Conservation (phyloP, 2,329 filamentous ascomycete genomes). For the Colletotrichum abscissum region DNA sequence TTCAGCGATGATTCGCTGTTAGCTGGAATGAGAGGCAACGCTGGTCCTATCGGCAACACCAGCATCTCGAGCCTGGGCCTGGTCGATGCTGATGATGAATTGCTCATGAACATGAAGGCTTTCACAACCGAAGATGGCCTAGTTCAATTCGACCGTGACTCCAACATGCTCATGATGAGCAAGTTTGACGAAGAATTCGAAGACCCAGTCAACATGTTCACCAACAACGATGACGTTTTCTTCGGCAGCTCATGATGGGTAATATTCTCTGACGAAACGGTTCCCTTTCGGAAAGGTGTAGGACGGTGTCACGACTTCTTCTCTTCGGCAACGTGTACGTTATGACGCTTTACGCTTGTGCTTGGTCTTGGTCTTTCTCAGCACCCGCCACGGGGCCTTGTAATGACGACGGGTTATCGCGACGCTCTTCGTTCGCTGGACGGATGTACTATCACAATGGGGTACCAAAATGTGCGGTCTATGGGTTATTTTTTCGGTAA, state of each 20-base stretch:
- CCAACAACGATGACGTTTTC: conserved; percentile 62
- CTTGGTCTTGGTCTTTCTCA: conserved; percentile 1
- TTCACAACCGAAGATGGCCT: conserved; percentile 57
- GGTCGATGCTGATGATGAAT: conserved; percentile 56
- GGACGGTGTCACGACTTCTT: conserved; percentile 24
- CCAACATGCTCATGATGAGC: conserved; percentile 60
- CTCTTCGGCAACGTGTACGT: conserved; percentile 21
- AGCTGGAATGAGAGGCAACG: conserved; percentile 39
- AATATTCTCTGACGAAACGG: conserved; percentile 4
- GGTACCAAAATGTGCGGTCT: not conserved
- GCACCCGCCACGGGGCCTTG: conserved; percentile 10
- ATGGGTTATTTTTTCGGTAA: conserved; percentile 1
- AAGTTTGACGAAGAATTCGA: conserved; percentile 68
- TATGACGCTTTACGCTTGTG: conserved; percentile 28
- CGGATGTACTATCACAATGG: conserved; percentile 28
- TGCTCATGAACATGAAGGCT: conserved; percentile 55
- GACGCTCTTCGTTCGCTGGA: conserved; percentile 15
- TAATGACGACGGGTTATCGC: conserved; percentile 31
- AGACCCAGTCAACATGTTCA: conserved; percentile 62
- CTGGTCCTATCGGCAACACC: conserved; percentile 16
- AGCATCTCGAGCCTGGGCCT: conserved; percentile 42
- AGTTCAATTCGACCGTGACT: conserved; percentile 56
- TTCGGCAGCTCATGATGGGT: conserved; percentile 52
- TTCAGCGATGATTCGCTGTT: conserved; percentile 45
- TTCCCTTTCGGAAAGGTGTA: conserved; percentile 1